Evolutionary conservation across 2,329 filamentous ascomycete genomes (phyloP).

Genomic region (Fusarium xylarioides): DNA sequence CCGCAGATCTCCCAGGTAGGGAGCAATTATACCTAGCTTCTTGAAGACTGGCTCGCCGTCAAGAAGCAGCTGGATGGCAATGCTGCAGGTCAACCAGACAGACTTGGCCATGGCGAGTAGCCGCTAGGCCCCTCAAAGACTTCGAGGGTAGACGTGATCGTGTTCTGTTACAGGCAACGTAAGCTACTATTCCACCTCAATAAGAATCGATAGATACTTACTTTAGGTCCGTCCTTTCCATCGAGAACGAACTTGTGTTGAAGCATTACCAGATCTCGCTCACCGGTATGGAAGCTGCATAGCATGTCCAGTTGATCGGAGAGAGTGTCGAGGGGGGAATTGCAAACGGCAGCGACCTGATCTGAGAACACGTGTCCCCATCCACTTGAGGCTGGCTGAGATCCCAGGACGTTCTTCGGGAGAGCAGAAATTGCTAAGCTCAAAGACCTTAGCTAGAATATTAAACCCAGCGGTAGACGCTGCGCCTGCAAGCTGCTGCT

Average conservation of each 20-base stretch:
- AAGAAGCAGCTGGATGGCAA: not conserved
- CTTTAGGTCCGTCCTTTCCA: not conserved
- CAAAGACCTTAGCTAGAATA: not conserved
- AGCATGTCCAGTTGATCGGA: not conserved
- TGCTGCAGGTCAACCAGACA: not conserved
- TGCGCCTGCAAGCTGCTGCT: not conserved
- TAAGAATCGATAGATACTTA: not conserved
- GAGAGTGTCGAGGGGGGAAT: not conserved
- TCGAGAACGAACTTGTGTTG: not conserved
- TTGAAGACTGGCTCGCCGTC: not conserved
- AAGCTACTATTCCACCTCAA: not conserved
- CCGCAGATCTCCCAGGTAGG: not conserved
- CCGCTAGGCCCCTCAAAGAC: not conserved
- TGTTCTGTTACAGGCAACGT: not conserved
- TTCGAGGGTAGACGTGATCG: not conserved
- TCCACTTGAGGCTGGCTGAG: not conserved
- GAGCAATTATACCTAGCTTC: not conserved
- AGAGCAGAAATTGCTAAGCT: not conserved
- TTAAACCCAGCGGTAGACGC: not conserved
- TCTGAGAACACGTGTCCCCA: not conserved
- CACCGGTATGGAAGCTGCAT: not conserved
- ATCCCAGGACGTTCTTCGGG: not conserved
- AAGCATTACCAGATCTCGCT: not conserved
- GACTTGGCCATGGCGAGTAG: not conserved
- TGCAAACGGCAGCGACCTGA: accelerated